Conservation (phyloP, 192 early-diverging fungal genomes). For the Gamsiella multidivaricata region DNA sequence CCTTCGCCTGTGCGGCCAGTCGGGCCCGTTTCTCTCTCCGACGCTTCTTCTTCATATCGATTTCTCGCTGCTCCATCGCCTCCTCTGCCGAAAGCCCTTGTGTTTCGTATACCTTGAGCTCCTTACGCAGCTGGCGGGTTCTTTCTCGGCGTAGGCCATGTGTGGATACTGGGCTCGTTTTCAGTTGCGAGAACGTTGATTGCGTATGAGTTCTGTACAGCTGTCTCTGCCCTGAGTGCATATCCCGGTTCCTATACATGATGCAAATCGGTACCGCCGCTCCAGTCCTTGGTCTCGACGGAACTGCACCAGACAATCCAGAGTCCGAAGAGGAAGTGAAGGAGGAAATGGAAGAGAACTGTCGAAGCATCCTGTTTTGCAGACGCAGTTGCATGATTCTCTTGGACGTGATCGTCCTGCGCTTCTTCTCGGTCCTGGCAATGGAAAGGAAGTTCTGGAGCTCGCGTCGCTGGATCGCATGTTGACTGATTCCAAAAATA, state of each 20-base stretch:
- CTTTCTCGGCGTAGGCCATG: constrained; percentile 19
- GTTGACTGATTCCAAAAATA: constrained; percentile 42
- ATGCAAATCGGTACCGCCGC: background rate
- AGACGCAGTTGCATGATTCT: constrained; percentile 17
- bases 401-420: constrained; percentile 5
- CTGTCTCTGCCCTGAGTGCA: background rate
- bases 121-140: constrained; percentile 27
- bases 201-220: background rate
- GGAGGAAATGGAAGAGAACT: background rate
- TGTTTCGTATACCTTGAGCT: constrained; percentile 26
- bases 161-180: background rate
- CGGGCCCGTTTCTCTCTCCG: constrained; percentile 7
- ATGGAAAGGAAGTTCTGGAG: constrained; percentile 22
- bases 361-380: constrained; percentile 10
- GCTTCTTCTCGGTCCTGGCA: constrained; percentile 23
- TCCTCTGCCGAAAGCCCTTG: constrained; percentile 29
- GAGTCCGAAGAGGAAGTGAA: background rate
- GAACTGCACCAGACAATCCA: background rate
- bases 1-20: background rate
- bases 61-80: constrained; percentile 11
- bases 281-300: background rate
- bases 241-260: constrained; percentile 1
- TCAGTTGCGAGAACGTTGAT: background rate
- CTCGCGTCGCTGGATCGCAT: constrained; percentile 29
- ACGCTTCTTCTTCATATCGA: constrained; percentile 12